phyloP scores from a whole-genome alignment of 148 eudicot species.

The Hydrangea macrophylla region DNA sequence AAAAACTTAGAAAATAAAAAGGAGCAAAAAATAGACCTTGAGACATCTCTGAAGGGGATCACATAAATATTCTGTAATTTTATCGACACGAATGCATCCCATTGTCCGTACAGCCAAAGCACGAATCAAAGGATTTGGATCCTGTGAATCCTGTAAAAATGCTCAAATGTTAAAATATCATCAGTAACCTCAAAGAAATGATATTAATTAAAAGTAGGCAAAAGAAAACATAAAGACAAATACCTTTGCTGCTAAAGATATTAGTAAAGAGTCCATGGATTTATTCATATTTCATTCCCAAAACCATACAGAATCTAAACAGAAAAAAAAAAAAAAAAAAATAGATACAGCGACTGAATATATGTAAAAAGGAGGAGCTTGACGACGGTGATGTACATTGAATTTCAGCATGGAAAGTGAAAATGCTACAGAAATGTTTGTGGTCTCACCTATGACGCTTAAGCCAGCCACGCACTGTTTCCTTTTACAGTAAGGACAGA shows the following conservation, averaged over 20 bases:
- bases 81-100: conserved; percentile 99
- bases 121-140: conserved; percentile 93
- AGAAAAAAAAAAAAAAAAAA: too few species aligned
- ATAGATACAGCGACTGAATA: background rate
- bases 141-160: conserved; percentile 88
- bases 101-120: conserved; percentile 98
- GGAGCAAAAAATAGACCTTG: conserved; percentile 51
- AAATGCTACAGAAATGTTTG: too few species aligned
- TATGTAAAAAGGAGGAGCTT: background rate
- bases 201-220: too few species aligned
- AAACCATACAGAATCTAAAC: background rate
- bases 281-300: background rate
- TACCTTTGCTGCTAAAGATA: background rate
- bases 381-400: background rate
- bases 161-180: background rate
- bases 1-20: background rate
- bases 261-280: background rate
- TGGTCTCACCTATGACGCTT: too few species aligned
- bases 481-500: too few species aligned
- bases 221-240: background rate
- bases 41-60: conserved; percentile 99
- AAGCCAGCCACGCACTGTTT: too few species aligned
- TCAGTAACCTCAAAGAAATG: background rate
- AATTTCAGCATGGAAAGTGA: background rate
- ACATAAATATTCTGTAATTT: conserved; percentile 94